Evolutionary conservation across 129 eudicot species (phyloP), one percentile per base, ranked within the genome.

Genomic region (Flaveria ramosissima): DNA sequence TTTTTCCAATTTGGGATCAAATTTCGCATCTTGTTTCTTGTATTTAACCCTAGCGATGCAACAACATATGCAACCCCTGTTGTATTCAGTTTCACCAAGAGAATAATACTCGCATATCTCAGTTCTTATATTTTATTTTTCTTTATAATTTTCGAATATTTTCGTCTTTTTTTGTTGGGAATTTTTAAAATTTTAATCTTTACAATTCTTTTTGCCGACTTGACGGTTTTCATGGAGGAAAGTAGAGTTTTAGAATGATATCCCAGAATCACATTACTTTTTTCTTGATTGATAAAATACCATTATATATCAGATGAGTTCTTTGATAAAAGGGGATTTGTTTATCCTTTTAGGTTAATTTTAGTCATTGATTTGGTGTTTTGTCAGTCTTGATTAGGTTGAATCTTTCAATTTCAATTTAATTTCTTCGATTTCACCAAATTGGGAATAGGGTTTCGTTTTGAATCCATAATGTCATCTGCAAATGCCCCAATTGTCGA

Each of bases 361-460:
- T 80, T 48, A 78, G 72, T 78, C 77, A 71, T 78, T 78, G 70
- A 46, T 59, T 80, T 73, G 80, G 80, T 80, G 80, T 68, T 80
- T 80, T 74, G 26, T 80, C 76, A 80, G 76, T 74, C 61, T 74
- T 80, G 84, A 68, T 68, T 74, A 74, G 84, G 84, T 80, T 80
- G 71, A 80, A 80, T 67, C 75, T 66, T 65, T 65, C 74, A 72
- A 32, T 53, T 52, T 52, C 20, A 41, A 51, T 39, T 42, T 8
- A 8, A 32, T 51, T 24, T 68, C 72, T 56, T n/a, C 43, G 67
- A 73, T 73, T 73, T 36, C 41, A 36, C 41, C 41, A 36, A 36
- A 36, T 36, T 66, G 59, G 68, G 68, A 72, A 53, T 79, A 72
- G 79, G 71, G 12, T 55, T 30, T 67, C 46, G 27, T 80, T 80